Percentiles rank a stretch among this genome's conserved stretches.
These are phyloP conservation scores for Fusarium buxicola DNA, from an alignment of 2,329 filamentous ascomycete genomes.

Conservation along the genomic window DNA sequence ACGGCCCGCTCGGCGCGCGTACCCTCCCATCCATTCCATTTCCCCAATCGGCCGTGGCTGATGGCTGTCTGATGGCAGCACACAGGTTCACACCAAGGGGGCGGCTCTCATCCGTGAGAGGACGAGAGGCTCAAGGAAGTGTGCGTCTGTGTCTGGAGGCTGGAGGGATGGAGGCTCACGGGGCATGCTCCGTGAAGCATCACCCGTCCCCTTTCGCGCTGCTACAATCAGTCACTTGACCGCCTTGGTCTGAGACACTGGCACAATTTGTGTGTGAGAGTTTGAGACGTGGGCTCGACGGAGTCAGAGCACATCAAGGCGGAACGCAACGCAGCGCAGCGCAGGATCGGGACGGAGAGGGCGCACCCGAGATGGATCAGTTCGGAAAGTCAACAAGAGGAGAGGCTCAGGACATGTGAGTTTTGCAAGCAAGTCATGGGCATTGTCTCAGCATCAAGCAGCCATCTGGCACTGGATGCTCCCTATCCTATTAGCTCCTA, in stretches of 20 bases:
- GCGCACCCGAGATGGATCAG: conserved; percentile 9
- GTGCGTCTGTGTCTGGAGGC: conserved; percentile 30
- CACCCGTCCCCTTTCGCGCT: conserved; percentile 18
- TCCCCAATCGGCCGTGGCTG: conserved; percentile 22
- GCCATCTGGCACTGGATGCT: conserved; percentile 4
- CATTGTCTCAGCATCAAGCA: conserved; percentile 31
- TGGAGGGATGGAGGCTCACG: conserved; percentile 33
- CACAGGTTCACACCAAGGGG: conserved; percentile 22
- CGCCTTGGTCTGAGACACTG: conserved; percentile 34
- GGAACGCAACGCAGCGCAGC: conserved; percentile 11
- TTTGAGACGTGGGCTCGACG: conserved; percentile 8
- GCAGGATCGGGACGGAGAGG: conserved; percentile 20
- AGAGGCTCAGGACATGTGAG: conserved; percentile 4
- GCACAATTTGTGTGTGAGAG: conserved; percentile 9
- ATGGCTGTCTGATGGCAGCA: conserved; percentile 26
- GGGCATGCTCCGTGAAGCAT: conserved; percentile 32
- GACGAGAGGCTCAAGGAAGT: conserved; percentile 9
- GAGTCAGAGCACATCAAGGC: conserved; percentile 23
- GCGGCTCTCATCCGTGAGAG: conserved; percentile 28
- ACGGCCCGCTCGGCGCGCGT: conserved; percentile 46
- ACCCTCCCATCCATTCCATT: conserved; percentile 39
- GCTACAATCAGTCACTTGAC: conserved; percentile 34
- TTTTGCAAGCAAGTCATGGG: conserved; percentile 26
- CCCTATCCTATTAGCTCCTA: too few species aligned
- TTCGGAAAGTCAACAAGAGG: conserved; percentile 17